Evolutionary conservation across 305 asterid genomes (phyloP).

Genomic region (Vinca major): DNA sequence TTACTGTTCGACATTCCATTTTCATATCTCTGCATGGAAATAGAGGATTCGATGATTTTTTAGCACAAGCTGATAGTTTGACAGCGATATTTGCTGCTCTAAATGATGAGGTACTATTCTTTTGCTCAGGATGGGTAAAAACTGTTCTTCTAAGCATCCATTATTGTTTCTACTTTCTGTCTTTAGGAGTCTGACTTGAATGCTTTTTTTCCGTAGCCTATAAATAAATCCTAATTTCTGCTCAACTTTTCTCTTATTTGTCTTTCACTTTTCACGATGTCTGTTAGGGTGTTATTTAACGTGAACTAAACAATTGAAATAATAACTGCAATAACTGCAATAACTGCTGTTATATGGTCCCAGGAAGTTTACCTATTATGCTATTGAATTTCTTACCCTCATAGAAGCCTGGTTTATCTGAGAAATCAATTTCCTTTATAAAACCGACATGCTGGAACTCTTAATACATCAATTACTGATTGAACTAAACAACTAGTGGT

Average conservation of each 20-base stretch:
- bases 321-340: neutral
- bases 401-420: neutral
- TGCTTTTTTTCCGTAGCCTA: neutral
- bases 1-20: constrained; percentile 76
- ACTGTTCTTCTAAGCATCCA: neutral
- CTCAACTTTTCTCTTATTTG: neutral
- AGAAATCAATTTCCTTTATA: neutral
- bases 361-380: neutral
- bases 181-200: neutral
- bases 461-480: neutral
- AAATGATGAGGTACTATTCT: constrained; percentile 72
- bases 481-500: neutral
- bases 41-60: constrained; percentile 80
- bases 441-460: neutral
- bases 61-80: constrained; percentile 96
- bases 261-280: neutral
- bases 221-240: neutral
- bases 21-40: constrained; percentile 70
- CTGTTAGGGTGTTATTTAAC: neutral
- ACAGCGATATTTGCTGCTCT: constrained; percentile 93
- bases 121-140: neutral
- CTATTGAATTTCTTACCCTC: neutral
- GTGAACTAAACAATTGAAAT: neutral
- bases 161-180: neutral
- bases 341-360: constrained; percentile 1